Conservation (phyloP, 805 yeast genomes). For the Hanseniaspora taiwanica region DNA sequence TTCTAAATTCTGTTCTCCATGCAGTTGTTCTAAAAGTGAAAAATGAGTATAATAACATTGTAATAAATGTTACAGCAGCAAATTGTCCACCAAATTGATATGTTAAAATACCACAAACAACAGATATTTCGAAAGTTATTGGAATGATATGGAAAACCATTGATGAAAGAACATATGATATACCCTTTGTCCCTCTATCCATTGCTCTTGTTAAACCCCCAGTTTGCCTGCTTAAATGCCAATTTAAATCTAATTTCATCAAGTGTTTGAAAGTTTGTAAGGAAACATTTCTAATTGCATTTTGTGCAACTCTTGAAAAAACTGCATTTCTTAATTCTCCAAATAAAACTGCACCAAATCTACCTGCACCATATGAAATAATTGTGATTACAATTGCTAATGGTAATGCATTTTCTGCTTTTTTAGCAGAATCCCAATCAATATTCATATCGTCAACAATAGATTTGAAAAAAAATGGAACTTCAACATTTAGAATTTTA, state of each 20-base stretch:
- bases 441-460: constrained; percentile 89
- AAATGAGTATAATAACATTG: constrained; percentile 78
- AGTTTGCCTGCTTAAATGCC: constrained; percentile 84
- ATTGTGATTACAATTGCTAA: constrained; percentile 48
- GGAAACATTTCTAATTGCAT: constrained; percentile 85
- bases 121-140: constrained; percentile 77
- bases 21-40: constrained; percentile 90
- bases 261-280: constrained; percentile 75
- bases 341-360: constrained; percentile 87
- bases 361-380: constrained; percentile 81
- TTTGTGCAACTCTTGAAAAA: constrained; percentile 90
- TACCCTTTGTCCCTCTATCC: constrained; percentile 96
- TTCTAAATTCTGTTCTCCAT: constrained; percentile 88
- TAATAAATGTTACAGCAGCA: constrained; percentile 76
- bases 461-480: constrained; percentile 83
- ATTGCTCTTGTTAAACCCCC: constrained; percentile 95
- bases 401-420: constrained; percentile 40
- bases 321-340: constrained; percentile 93
- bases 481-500: constrained; percentile 83
- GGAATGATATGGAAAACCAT: constrained; percentile 98
- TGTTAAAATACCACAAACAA: constrained; percentile 87
- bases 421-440: constrained; percentile 59
- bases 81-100: constrained; percentile 82
- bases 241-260: constrained; percentile 71
- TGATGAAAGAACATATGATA: constrained; percentile 80